phyloP scores from a whole-genome alignment of 495 filamentous ascomycete genomes.

The Clohesyomyces aquaticus region DNA sequence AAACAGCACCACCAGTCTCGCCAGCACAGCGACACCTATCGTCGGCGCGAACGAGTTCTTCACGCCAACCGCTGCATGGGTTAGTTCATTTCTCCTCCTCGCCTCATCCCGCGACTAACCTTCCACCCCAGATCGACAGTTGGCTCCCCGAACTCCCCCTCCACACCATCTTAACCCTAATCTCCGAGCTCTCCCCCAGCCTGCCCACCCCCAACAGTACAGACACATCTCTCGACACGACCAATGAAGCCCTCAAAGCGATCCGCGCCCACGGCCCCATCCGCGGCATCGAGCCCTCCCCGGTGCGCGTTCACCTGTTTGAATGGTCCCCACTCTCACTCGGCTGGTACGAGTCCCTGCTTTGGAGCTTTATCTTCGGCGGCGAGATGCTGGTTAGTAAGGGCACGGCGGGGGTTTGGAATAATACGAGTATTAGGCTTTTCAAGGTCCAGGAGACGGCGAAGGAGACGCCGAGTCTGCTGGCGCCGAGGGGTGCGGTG shows the following conservation, averaged over 20 bases:
- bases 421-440: slow-evolving; percentile 81
- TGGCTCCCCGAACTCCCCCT: slow-evolving; percentile 93
- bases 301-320: slow-evolving; percentile 82
- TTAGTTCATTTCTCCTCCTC: slow-evolving; percentile 46
- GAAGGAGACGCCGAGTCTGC: slow-evolving; percentile 75
- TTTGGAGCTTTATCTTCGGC: slow-evolving; percentile 95
- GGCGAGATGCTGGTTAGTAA: slow-evolving; percentile 85
- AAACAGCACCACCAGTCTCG: slow-evolving; percentile 85
- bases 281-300: slow-evolving; percentile 71
- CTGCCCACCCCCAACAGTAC: slow-evolving; percentile 53
- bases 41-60: slow-evolving; percentile 62
- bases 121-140: slow-evolving; percentile 73
- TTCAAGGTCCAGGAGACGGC: slow-evolving; percentile 89
- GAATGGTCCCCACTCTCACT: slow-evolving; percentile 92
- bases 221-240: slow-evolving; percentile 40
- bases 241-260: slow-evolving; percentile 36
- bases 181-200: slow-evolving; percentile 59
- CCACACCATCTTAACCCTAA: slow-evolving; percentile 83
- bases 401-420: slow-evolving; percentile 95
- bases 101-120: slow-evolving; percentile 20
- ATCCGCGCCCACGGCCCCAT: slow-evolving; percentile 48
- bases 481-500: slow-evolving; percentile 85
- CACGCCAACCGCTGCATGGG: slow-evolving; percentile 75
- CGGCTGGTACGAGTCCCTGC: slow-evolving; percentile 93
- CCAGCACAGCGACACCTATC: slow-evolving; percentile 63